Percentiles rank a stretch among this genome's conserved stretches.
Conservation (phyloP, 192 early-diverging fungal species). For the Backusella tarrabulga region DNA sequence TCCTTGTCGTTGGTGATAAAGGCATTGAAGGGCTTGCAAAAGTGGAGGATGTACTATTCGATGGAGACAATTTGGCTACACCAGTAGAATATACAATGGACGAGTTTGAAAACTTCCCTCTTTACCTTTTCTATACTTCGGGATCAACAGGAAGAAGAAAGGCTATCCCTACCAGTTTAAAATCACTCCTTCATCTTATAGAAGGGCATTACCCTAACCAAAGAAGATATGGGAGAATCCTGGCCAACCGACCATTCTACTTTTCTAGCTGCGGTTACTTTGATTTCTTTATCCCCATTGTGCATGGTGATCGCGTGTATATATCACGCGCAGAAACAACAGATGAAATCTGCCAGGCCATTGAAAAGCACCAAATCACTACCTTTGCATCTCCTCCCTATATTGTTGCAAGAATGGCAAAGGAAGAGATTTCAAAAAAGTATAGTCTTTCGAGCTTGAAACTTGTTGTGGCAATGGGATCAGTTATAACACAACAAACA, state of each 20-base stretch:
- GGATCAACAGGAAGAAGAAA: neutral
- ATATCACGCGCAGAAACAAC: conserved; percentile 9
- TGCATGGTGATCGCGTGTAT: neutral
- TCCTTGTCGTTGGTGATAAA: neutral
- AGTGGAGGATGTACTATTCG: neutral
- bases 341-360: conserved; percentile 7
- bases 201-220: neutral
- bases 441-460: neutral
- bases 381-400: neutral
- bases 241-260: neutral
- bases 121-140: neutral
- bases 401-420: neutral
- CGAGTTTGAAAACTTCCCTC: neutral
- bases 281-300: neutral
- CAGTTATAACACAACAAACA: neutral
- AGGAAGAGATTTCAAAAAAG: neutral
- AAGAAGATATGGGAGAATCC: neutral
- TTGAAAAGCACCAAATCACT: neutral
- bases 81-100: neutral
- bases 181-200: neutral
- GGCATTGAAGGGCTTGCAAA: neutral
- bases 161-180: neutral
- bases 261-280: neutral
- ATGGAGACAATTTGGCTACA: neutral
- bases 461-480: conserved; percentile 7